Base-by-base conservation (phyloP, 192 early-diverging fungal species). In the Haplosporangium gracile region DNA sequence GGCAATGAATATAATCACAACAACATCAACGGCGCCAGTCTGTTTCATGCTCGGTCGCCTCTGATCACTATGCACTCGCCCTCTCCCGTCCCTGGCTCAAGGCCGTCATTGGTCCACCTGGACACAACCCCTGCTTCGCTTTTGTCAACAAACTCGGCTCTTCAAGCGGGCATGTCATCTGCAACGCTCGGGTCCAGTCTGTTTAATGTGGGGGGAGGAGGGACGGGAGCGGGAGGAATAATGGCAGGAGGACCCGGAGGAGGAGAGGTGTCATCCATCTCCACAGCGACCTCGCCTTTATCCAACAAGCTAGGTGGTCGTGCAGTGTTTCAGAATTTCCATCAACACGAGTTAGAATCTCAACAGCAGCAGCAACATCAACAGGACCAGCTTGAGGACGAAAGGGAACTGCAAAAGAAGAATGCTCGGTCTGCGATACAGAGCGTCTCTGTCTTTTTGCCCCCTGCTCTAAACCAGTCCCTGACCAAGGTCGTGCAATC, bases 401-500 rank as follows among this genome's bases (percentile, higher is more conserved):
- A 81, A 51, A 57, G 65, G 18, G 84, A 86, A 24, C 4, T 55
- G 16, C 84, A 86, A 34, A 86, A 86, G 43, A 80, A 78, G 84
- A 86, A 81, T 36, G 57, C 84, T 24, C 71, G 84, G 63, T 77
- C 84, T 8, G 79, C 74, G 7, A 63, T 81, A 40, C 71, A 63
- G 16, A 49, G 82, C 24, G 76, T 78, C 22, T 86, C 84, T 11
- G 68, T 45, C 5, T 86, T 78, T 32, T 43, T 80, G 36, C 84
- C 79, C 7, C 79, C 84, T 11, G 76, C 60, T 29, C 38, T 86
- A 29, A 81, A 81, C 53, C 68, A 73, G 72, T 71, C 72, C 43
- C 73, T 84, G 47, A 78, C 42, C 22, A 86, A 86, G 40, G 84
- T 81, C 11, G 79, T 86, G 43, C 84, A 86, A 36, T 78, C 79